Base-by-base conservation (phyloP, 2,329 filamentous ascomycete species). In the Dothiorella sarmentorum region DNA sequence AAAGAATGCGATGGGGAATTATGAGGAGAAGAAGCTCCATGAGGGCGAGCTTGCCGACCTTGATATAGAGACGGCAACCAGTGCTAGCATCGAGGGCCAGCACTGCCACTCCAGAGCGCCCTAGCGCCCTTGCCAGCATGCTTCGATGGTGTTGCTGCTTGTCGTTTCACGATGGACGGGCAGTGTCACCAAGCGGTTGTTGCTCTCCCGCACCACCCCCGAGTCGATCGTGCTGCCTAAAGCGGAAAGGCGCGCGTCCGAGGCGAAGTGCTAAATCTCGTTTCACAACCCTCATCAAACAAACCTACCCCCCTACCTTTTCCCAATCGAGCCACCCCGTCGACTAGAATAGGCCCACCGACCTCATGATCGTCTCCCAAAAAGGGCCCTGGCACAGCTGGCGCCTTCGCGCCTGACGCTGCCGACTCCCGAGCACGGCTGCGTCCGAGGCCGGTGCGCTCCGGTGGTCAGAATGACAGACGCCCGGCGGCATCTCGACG, bases 261-360 rank as follows among this genome's bases (percentile, higher is more conserved):
- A 31, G 31, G 31, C 31, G 38, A 52, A 15, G n/a, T n/a, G n/a
- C 47, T 52, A 37, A 52, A 26, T 37, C 27, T 31, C 31, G 47
- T 52, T 52, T 52, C 47, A 52, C 31, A 20, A n/a, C 4, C 47
- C 47, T 52, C 47, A 52, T 52, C 47, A 52, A 52, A 52, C 31
- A 26, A n/a, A n/a, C n/a, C n/a, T 7, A 24, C 27, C 18, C 18
- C 26, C 31, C 27, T 10, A n/a, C 11, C 20, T 20, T 38, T 52
- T 24, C 47, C 47, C 15, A 6, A 37, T 51, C 31, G 7, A 15
- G 47, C 47, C 4, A 6, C 24, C 15, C 31, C 47, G 22, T 26
- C 47, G 22, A 7, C 47, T 7, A 52, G 31, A 52, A 38, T 27
- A 38, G 47, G 17, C 7, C 29, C 18, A 6, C 26, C 27, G 40